Conservation (phyloP, 2,329 filamentous ascomycete genomes). For the Aspergillus carbonarius region DNA sequence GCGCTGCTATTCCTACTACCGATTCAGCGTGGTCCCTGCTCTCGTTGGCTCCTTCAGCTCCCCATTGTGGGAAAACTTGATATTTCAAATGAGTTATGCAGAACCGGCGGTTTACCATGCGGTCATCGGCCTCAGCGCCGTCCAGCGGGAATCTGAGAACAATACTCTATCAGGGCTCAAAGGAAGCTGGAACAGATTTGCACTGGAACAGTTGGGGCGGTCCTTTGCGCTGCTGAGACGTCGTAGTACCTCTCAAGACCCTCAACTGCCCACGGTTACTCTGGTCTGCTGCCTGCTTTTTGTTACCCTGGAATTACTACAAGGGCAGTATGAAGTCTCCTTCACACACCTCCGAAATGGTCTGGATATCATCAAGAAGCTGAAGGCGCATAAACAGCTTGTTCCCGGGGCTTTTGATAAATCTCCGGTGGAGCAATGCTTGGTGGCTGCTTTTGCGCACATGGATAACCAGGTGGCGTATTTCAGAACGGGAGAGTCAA, state of each 20-base stretch:
- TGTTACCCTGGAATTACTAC: conserved; percentile 4
- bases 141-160: not conserved
- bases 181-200: conserved; percentile 4
- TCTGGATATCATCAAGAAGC: conserved; percentile 2
- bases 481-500: not conserved
- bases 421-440: not conserved
- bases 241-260: conserved; percentile 8
- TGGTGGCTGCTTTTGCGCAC: conserved; percentile 5
- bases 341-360: conserved; percentile 9
- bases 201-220: conserved; percentile 7
- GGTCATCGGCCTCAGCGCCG: conserved; percentile 6
- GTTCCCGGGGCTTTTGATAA: not conserved
- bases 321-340: conserved; percentile 7
- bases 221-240: not conserved
- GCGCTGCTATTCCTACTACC: conserved; percentile 22
- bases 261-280: not conserved
- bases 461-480: not conserved
- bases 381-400: not conserved
- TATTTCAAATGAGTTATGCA: not conserved
- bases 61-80: conserved; percentile 7
- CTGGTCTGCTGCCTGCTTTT: conserved; percentile 11
- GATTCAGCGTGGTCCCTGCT: conserved; percentile 12
- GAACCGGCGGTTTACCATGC: conserved; percentile 13
- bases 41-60: conserved; percentile 15
- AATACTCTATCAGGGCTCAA: not conserved